These are phyloP conservation scores for Alternaria sp. DNA, from an alignment of 2,329 filamentous ascomycete genomes.

Conservation along the genomic window DNA sequence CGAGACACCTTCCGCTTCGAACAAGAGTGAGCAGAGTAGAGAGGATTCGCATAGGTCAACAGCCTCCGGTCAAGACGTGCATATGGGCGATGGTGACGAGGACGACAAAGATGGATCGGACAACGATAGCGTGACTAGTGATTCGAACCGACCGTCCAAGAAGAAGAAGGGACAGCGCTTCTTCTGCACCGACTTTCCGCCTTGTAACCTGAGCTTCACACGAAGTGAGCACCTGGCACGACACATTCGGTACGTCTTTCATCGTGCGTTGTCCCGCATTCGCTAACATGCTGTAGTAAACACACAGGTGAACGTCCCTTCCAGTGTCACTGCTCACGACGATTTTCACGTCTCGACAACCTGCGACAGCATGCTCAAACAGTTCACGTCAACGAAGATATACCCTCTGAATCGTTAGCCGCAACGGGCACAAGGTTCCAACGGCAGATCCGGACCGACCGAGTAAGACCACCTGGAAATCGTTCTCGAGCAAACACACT, in stretches of 20 bases:
- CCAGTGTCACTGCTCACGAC: constrained; percentile 91
- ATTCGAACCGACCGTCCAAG: constrained; percentile 79
- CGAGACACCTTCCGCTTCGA: constrained; percentile 45
- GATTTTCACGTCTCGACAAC: constrained; percentile 95
- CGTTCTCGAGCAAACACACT: constrained; percentile 80
- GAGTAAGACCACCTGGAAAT: constrained; percentile 76
- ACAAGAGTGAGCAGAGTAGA: constrained; percentile 56
- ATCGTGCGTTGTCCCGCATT: constrained; percentile 9
- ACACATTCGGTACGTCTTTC: constrained; percentile 78
- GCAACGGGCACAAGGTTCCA: constrained; percentile 93
- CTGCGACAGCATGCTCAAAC: constrained; percentile 96
- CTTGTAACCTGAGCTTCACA: constrained; percentile 94
- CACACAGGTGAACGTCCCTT: constrained; percentile 97
- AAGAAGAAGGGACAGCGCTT: constrained; percentile 98
- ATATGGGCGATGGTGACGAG: constrained; percentile 76
- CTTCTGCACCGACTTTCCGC: constrained; percentile 94
- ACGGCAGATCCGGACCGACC: constrained; percentile 87
- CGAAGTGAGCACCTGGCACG: constrained; percentile 93
- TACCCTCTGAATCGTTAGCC: constrained; percentile 90
- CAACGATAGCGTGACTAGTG: constrained; percentile 60
- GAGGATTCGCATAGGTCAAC: constrained; percentile 69
- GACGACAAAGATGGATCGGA: constrained; percentile 67
- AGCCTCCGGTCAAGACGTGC: constrained; percentile 73
- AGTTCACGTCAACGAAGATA: constrained; percentile 97
- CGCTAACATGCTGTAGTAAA: constrained; percentile 69